Evolutionary conservation across 192 early-diverging fungal genomes (phyloP).

Genomic region (Linnemannia schmuckeri): DNA sequence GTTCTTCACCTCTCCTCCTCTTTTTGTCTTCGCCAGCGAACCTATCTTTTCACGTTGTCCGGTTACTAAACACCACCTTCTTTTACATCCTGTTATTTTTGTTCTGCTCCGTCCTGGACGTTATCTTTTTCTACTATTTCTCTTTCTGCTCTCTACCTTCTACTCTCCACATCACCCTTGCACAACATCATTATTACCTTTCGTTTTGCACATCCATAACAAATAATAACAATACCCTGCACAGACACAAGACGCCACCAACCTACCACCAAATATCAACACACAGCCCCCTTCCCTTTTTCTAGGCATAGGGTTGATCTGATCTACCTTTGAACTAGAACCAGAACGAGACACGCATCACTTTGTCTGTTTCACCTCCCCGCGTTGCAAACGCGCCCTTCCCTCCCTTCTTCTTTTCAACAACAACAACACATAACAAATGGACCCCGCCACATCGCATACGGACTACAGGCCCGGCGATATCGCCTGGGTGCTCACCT

Average conservation of each 20-base stretch:
- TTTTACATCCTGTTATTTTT: background rate
- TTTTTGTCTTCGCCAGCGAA: background rate
- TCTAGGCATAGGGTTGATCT: background rate
- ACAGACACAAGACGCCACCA: background rate
- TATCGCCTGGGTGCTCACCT: slow-evolving; percentile 81
- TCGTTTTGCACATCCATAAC: background rate
- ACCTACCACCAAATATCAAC: background rate
- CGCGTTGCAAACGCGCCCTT: background rate
- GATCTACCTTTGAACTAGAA: background rate
- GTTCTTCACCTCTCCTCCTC: background rate
- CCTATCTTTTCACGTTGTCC: background rate
- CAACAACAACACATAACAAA: background rate
- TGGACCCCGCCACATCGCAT: slow-evolving; percentile 24
- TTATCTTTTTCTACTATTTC: background rate
- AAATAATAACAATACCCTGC: background rate
- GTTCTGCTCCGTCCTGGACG: background rate
- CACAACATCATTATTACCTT: background rate
- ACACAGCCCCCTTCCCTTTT: too few species aligned
- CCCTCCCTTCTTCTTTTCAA: background rate
- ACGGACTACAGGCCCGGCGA: slow-evolving; percentile 73
- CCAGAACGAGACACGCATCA: background rate
- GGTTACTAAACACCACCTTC: background rate
- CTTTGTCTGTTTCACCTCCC: background rate
- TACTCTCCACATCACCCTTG: background rate
- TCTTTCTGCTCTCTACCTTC: background rate